Conservation (phyloP, 2,329 filamentous ascomycete genomes). For the Microascus cirrosus region DNA sequence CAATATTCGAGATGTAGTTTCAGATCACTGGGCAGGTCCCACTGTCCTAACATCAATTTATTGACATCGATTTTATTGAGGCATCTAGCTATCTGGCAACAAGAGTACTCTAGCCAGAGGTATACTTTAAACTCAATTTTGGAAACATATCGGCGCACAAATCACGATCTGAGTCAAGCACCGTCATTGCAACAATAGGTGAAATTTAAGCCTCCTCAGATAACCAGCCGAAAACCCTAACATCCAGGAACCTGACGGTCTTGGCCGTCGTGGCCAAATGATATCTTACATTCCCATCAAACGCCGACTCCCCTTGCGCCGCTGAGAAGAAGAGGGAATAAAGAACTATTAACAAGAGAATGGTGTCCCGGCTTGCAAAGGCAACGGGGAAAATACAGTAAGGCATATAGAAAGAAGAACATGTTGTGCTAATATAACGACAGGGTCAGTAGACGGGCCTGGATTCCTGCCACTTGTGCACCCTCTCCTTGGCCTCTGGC, state of each 20-base stretch:
- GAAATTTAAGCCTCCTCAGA: background rate
- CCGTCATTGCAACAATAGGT: background rate
- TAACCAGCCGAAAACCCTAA: background rate
- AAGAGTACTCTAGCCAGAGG: background rate
- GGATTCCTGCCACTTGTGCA: conserved; percentile 27
- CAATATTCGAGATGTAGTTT: too few relatives aligned
- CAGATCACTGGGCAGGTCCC: too few relatives aligned
- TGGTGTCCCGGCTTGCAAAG: background rate
- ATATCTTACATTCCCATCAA: background rate
- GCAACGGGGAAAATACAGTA: background rate
- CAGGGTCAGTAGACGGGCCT: conserved; percentile 26
- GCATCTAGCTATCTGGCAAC: background rate
- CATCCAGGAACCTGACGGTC: background rate
- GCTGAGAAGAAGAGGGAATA: background rate
- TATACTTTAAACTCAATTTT: background rate
- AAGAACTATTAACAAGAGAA: conserved; percentile 3
- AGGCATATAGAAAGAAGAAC: conserved; percentile 6
- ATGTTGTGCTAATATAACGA: conserved; percentile 1
- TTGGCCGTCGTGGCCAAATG: background rate
- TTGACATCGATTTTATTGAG: background rate
- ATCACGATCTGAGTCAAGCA: background rate
- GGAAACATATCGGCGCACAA: background rate
- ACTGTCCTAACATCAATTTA: background rate
- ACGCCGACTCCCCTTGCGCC: background rate
- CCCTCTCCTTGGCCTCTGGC: conserved; percentile 6